phyloP scores from a whole-genome alignment of 768 basidiomycete genomes.

The Lactarius sanguifluus region DNA sequence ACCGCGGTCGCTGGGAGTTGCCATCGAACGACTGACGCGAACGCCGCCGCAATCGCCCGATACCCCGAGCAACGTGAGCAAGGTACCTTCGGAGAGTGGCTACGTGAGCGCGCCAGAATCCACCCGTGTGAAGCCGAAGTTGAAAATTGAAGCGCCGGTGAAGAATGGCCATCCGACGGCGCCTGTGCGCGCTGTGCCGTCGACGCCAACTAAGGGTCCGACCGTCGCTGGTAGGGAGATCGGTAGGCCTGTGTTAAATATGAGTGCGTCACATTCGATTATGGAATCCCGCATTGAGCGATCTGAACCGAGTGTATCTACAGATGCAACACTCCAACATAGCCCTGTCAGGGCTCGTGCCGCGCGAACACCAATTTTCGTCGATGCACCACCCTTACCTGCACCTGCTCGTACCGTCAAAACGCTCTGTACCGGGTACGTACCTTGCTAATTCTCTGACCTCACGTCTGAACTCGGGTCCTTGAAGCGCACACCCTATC shows the following conservation, averaged over 20 bases:
- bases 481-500: constrained; percentile 66
- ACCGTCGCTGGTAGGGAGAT: constrained; percentile 57
- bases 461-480: neutral
- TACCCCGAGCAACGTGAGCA: constrained; percentile 7
- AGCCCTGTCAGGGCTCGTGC: constrained; percentile 70
- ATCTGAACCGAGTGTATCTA: constrained; percentile 10
- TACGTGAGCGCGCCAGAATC: constrained; percentile 27
- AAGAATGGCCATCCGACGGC: neutral
- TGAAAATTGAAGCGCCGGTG: constrained; percentile 3
- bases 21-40: constrained; percentile 59
- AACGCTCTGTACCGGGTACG: constrained; percentile 67
- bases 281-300: neutral
- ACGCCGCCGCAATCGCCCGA: constrained; percentile 24
- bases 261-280: constrained; percentile 46
- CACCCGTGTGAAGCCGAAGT: constrained; percentile 3
- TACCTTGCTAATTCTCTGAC: constrained; percentile 21
- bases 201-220: constrained; percentile 22
- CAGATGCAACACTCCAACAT: constrained; percentile 69
- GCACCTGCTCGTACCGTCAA: constrained; percentile 33
- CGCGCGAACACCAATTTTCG: constrained; percentile 60
- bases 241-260: constrained; percentile 68
- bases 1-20: constrained; percentile 72
- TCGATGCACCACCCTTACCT: constrained; percentile 37
- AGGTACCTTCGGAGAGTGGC: constrained; percentile 27
- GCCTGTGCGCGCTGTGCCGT: constrained; percentile 8